Evolutionary conservation across 1,284 basidiomycete genomes (phyloP).

Genomic region (Pyrrhoderma lamaoense): DNA sequence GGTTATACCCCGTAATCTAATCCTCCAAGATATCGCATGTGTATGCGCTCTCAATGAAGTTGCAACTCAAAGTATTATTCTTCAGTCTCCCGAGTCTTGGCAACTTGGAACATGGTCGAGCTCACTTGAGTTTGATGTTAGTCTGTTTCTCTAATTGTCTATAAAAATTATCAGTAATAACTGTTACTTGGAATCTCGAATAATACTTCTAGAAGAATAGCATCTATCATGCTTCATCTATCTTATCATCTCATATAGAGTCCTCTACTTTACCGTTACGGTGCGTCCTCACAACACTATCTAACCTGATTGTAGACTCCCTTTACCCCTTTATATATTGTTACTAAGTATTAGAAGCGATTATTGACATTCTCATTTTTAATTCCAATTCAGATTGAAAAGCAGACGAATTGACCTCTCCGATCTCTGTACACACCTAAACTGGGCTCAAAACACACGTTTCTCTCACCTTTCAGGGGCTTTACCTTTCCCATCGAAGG

Average conservation of each 20-base stretch:
- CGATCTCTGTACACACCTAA: slow-evolving; percentile 42
- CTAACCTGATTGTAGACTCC: too few species aligned
- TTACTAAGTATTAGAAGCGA: too few species aligned
- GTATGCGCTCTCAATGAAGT: slow-evolving; percentile 46
- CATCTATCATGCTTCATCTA: slow-evolving; percentile 51
- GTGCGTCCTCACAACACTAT: slow-evolving; percentile 30
- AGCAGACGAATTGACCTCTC: slow-evolving; percentile 31
- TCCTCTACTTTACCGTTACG: slow-evolving; percentile 57
- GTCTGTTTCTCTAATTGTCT: too few species aligned
- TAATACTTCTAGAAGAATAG: slow-evolving; percentile 32
- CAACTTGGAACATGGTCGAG: slow-evolving; percentile 35
- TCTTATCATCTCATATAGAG: slow-evolving; percentile 63
- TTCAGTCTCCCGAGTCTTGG: slow-evolving; percentile 43
- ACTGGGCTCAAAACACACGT: slow-evolving; percentile 44
- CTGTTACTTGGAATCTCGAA: slow-evolving; percentile 12
- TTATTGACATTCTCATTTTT: not conserved
- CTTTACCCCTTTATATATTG: too few species aligned
- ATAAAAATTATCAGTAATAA: slow-evolving; percentile 8
- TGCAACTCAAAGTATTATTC: slow-evolving; percentile 47
- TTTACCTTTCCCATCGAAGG: slow-evolving; percentile 38
- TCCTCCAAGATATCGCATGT: slow-evolving; percentile 55
- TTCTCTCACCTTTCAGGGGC: slow-evolving; percentile 54
- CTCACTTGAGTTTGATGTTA: slow-evolving; percentile 34
- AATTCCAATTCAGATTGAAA: not conserved
- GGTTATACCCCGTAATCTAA: slow-evolving; percentile 29